phyloP scores from a whole-genome alignment of 257 asterid species.

The Lavandula angustifolia region DNA sequence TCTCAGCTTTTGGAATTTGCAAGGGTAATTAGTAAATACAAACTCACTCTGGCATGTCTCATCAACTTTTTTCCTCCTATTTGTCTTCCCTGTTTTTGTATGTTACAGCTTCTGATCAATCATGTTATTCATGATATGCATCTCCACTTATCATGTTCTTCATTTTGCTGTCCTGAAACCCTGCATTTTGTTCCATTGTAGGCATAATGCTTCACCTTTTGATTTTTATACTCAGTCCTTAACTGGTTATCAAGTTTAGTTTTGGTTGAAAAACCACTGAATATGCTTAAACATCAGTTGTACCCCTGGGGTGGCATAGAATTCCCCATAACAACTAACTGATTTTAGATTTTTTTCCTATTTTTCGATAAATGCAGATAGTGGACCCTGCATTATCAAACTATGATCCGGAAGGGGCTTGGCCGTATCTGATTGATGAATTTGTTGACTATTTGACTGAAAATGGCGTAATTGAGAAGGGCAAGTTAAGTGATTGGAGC shows the following conservation, averaged over 20 bases:
- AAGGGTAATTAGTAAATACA: conserved; percentile 55
- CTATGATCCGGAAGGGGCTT: conserved; percentile 96
- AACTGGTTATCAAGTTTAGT: too few species aligned
- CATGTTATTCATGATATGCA: background rate
- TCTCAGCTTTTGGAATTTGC: conserved; percentile 95
- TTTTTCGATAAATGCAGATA: conserved; percentile 50
- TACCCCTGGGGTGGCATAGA: too few species aligned
- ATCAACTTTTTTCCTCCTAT: background rate
- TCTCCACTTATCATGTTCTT: background rate
- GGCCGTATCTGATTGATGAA: conserved; percentile 99
- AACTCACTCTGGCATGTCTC: background rate
- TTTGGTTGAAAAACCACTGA: too few species aligned
- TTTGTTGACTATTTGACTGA: conserved; percentile 90
- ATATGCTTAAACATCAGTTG: too few species aligned
- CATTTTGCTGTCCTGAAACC: background rate
- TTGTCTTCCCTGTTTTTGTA: background rate
- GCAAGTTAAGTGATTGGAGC: conserved; percentile 69
- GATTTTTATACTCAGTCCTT: too few species aligned
- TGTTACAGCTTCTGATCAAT: background rate
- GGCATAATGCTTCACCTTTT: too few species aligned
- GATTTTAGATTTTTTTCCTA: background rate
- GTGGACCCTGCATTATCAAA: conserved; percentile 83
- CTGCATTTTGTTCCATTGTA: too few species aligned
- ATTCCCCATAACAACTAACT: background rate
- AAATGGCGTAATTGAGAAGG: conserved; percentile 65